A percentile compares a stretch with the other conserved stretches of the same genome.
Conservation (phyloP, 2,329 filamentous ascomycete species). For the Xylariaceae sp. region DNA sequence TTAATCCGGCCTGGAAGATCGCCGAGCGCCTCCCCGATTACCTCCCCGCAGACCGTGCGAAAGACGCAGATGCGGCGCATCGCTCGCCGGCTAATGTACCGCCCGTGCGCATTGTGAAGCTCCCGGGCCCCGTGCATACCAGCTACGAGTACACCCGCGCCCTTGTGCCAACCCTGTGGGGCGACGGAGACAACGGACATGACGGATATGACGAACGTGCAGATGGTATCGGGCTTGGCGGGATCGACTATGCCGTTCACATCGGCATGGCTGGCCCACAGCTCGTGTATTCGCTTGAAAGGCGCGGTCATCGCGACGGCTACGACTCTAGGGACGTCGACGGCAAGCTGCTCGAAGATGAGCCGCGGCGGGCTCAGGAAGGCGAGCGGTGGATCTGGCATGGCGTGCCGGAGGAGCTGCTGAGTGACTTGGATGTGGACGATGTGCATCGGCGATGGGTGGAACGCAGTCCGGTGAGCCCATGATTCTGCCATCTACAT, state of each 20-base stretch:
- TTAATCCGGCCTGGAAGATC: slow-evolving; percentile 80
- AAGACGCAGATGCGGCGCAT: slow-evolving; percentile 30
- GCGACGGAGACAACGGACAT: slow-evolving; percentile 36
- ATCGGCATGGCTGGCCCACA: slow-evolving; percentile 70
- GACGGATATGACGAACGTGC: too few relatives aligned
- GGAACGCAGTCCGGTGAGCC: slow-evolving; percentile 42
- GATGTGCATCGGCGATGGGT: slow-evolving; percentile 54
- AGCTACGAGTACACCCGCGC: slow-evolving; percentile 61
- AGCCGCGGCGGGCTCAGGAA: slow-evolving; percentile 33
- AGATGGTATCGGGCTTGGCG: slow-evolving; percentile 33
- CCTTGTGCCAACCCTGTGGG: slow-evolving; percentile 59
- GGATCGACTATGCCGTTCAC: slow-evolving; percentile 62
- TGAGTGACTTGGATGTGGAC: slow-evolving; percentile 52
- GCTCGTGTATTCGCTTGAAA: slow-evolving; percentile 65
- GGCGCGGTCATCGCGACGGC: slow-evolving; percentile 62
- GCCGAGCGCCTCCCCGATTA: slow-evolving; percentile 60
- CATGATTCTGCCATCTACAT: neutral
- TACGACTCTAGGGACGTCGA: slow-evolving; percentile 70
- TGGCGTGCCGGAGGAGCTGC: slow-evolving; percentile 49
- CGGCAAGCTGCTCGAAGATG: slow-evolving; percentile 50
- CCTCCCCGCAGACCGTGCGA: slow-evolving; percentile 48
- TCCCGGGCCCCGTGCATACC: slow-evolving; percentile 63
- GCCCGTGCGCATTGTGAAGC: slow-evolving; percentile 56
- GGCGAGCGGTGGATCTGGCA: slow-evolving; percentile 49
- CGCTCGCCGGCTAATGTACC: slow-evolving; percentile 33